Evolutionary conservation across 345 rosid genomes (phyloP).

Genomic region (Populus euphratica): DNA sequence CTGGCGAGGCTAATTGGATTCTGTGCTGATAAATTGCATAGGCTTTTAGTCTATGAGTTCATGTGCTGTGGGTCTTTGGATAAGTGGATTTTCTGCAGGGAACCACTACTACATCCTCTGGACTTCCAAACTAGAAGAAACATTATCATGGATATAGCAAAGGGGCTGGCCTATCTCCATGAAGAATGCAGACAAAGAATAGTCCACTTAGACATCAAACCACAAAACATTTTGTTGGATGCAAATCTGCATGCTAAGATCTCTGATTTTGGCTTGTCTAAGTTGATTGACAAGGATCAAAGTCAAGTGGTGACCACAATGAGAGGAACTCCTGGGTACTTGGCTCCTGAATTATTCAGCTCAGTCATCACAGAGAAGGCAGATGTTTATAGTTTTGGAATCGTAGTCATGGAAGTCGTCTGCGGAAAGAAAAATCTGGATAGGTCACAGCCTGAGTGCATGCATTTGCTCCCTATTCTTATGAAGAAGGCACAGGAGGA

Average conservation of each 20-base stretch:
- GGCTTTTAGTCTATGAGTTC: slow-evolving; percentile 20
- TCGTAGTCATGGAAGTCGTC: slow-evolving; percentile 67
- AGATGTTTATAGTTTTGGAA: slow-evolving; percentile 69
- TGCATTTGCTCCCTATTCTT: slow-evolving; percentile 47
- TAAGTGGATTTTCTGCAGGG: neutral
- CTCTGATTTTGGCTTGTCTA: slow-evolving; percentile 27
- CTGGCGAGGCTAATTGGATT: slow-evolving; percentile 20
- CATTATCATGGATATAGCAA: slow-evolving; percentile 6
- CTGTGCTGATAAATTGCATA: slow-evolving; percentile 13
- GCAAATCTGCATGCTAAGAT: slow-evolving; percentile 18
- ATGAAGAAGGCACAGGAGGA: slow-evolving; percentile 59
- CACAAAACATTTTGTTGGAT: slow-evolving; percentile 13
- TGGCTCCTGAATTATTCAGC: slow-evolving; percentile 14
- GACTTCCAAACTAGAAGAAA: slow-evolving; percentile 13
- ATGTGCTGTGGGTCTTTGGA: slow-evolving; percentile 16
- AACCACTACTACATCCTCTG: neutral
- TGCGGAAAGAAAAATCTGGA: slow-evolving; percentile 69
- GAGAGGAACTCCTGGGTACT: slow-evolving; percentile 27
- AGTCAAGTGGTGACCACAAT: slow-evolving; percentile 22
- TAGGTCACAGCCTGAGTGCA: slow-evolving; percentile 38
- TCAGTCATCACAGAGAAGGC: slow-evolving; percentile 54
- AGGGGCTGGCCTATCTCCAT: slow-evolving; percentile 23
- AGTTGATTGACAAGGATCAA: slow-evolving; percentile 5
- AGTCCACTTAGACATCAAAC: slow-evolving; percentile 18
- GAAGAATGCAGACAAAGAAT: slow-evolving; percentile 19